phyloP scores from a whole-genome alignment of 2,329 filamentous ascomycete genomes.

The Phaeoacremonium minimum region DNA sequence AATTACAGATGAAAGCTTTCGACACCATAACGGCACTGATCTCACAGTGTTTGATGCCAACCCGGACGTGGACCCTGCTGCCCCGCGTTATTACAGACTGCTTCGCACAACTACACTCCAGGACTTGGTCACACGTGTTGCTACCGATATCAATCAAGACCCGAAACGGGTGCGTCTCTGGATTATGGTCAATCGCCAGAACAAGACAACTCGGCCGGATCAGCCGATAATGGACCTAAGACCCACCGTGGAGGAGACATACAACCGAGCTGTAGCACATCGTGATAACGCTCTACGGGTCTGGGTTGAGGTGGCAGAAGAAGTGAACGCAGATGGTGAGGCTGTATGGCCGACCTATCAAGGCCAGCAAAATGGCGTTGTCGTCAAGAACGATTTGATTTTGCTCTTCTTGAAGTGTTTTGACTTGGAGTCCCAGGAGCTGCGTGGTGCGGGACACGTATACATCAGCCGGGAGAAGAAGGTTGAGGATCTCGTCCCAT shows the following conservation, averaged over 20 bases:
- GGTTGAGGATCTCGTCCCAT: constrained; percentile 75
- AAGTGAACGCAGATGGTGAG: constrained; percentile 62
- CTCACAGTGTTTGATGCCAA: constrained; percentile 64
- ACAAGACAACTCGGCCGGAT: constrained; percentile 91
- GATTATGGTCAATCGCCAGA: constrained; percentile 98
- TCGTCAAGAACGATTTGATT: constrained; percentile 60
- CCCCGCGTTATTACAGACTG: constrained; percentile 68
- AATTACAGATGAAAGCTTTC: constrained; percentile 78
- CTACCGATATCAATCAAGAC: constrained; percentile 64
- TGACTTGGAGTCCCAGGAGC: constrained; percentile 68
- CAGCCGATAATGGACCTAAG: constrained; percentile 74
- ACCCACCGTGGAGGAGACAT: constrained; percentile 72
- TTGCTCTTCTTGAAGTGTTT: constrained; percentile 93
- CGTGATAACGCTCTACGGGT: constrained; percentile 72
- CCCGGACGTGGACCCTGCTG: constrained; percentile 55
- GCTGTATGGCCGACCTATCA: constrained; percentile 67
- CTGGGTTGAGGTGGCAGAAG: constrained; percentile 78
- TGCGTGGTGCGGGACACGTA: constrained; percentile 75
- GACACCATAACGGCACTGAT: constrained; percentile 78
- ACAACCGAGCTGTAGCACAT: constrained; percentile 46
- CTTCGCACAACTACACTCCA: constrained; percentile 71
- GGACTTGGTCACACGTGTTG: constrained; percentile 70
- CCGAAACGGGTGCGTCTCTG: constrained; percentile 74
- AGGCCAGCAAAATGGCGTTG: constrained; percentile 50
- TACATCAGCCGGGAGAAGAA: constrained; percentile 87